Conservation (phyloP, 768 basidiomycete genomes). For the Lepiota subincarnata region DNA sequence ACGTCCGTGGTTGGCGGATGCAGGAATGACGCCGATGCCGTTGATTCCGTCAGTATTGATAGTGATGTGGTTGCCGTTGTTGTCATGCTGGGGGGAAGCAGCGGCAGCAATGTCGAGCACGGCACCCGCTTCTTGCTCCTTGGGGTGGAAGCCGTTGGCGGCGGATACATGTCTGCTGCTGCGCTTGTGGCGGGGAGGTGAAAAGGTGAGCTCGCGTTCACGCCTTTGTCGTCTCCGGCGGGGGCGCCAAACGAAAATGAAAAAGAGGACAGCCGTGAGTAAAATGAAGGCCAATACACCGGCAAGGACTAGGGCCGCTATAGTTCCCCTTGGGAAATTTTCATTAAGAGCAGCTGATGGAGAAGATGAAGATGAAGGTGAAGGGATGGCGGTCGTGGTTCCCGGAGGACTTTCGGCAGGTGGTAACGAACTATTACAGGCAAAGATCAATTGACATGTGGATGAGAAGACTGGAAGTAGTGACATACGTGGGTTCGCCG, state of each 20-base stretch:
- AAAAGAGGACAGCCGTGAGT: constrained; percentile 36
- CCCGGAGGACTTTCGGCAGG: constrained; percentile 10
- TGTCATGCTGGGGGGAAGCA: background rate
- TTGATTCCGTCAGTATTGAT: background rate
- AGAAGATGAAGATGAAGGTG: constrained; percentile 18
- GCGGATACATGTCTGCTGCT: constrained; percentile 6
- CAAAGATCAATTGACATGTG: constrained; percentile 11
- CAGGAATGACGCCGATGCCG: background rate
- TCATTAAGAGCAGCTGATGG: constrained; percentile 12
- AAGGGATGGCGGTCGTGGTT: background rate
- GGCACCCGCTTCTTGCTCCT: constrained; percentile 18
- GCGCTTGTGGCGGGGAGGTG: background rate
- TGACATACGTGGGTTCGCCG: constrained; percentile 21
- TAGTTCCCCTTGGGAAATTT: constrained; percentile 46
- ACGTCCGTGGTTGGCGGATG: constrained; percentile 6
- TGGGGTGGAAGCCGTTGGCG: background rate
- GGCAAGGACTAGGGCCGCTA: constrained; percentile 63
- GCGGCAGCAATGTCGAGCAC: constrained; percentile 21
- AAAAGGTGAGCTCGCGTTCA: constrained; percentile 10
- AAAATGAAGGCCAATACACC: constrained; percentile 48
- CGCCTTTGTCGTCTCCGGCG: constrained; percentile 27
- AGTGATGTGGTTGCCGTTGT: constrained; percentile 1
- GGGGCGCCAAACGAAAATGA: constrained; percentile 45
- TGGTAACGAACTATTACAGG: background rate
- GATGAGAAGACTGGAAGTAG: background rate